Evolutionary conservation across 2,329 filamentous ascomycete genomes (phyloP), one percentile per base, ranked within the genome.

Genomic region (Cercospora citrullina): DNA sequence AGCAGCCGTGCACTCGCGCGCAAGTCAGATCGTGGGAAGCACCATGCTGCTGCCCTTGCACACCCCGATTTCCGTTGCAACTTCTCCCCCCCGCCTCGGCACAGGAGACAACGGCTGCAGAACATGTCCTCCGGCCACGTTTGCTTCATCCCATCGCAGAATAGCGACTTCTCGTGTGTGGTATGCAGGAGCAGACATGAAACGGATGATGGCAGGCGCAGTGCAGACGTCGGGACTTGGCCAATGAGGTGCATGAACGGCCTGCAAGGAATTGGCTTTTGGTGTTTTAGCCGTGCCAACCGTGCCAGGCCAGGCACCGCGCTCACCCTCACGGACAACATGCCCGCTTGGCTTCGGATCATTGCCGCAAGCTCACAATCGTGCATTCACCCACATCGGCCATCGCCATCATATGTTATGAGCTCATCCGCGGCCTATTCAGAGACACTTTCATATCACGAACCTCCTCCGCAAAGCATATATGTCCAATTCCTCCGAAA

Each of bases 1-100:
- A 21, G 51, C 21, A 57, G 28, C 48, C 62, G 51, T 64, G 62
- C 48, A 55, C 48, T 57, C 21, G 28, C 53, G 60, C 42, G 60
- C 42, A 53, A 63, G 39, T 53, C 42, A 18, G 30, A 53, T 53
- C 23, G 59, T 42, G 59, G 48, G 21, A 55, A 23, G 45, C 23
- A 42, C 16, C 36, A 42, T 42, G 36, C 36, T 42, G 48, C 26
- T 55, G 48, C 48, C 48, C 48, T 55, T 55, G 48, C 48, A 55
- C 23, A 26, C 14, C 16, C 10, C 26, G 48, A 55, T 55, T 55
- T 16, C 48, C 48, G 48, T 26, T 48, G 45, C 45, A 48, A 28
- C 48, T 28, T 23, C 48, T 16, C 48, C 16, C 48, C 16, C 3
- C 23, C 23, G 48, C 48, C 48, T 28, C 48, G 48, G 23, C 48